These are phyloP conservation scores for Jatropha curcas DNA, from an alignment of 345 rosid species.

Conservation along the genomic window DNA sequence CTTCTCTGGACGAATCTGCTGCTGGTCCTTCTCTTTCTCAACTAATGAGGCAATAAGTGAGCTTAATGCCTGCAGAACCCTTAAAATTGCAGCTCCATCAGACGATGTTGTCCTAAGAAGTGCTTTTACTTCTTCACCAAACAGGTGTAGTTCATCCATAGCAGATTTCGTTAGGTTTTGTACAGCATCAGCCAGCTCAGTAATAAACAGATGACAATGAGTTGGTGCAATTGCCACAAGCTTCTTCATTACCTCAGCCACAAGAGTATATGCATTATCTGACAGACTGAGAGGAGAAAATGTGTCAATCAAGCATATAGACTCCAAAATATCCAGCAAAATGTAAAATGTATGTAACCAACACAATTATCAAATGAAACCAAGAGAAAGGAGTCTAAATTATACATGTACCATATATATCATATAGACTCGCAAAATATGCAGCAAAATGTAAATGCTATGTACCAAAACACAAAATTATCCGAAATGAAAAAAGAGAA, in stretches of 20 bases:
- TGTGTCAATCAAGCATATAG: no score
- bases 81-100: conserved; percentile 89
- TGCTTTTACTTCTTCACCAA: conserved; percentile 82
- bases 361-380: no score
- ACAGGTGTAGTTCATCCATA: conserved; percentile 68
- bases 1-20: conserved; percentile 49
- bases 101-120: conserved; percentile 71
- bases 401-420: no score
- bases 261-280: conserved; percentile 84
- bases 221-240: conserved; percentile 75
- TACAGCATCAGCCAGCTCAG: conserved; percentile 75
- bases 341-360: no score
- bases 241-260: conserved; percentile 88
- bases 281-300: conserved; percentile 61
- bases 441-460: no score
- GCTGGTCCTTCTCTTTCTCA: conserved; percentile 58
- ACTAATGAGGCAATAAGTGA: conserved; percentile 60
- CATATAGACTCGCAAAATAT: no score
- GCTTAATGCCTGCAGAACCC: conserved; percentile 89
- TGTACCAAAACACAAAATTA: no score
- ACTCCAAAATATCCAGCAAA: no score
- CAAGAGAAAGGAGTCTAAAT: no score
- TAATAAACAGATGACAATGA: conserved; percentile 79
- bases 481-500: neutral
- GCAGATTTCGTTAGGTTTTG: conserved; percentile 73